phyloP scores from a whole-genome alignment of 495 filamentous ascomycete species.

The Chlorociboria aeruginascens region DNA sequence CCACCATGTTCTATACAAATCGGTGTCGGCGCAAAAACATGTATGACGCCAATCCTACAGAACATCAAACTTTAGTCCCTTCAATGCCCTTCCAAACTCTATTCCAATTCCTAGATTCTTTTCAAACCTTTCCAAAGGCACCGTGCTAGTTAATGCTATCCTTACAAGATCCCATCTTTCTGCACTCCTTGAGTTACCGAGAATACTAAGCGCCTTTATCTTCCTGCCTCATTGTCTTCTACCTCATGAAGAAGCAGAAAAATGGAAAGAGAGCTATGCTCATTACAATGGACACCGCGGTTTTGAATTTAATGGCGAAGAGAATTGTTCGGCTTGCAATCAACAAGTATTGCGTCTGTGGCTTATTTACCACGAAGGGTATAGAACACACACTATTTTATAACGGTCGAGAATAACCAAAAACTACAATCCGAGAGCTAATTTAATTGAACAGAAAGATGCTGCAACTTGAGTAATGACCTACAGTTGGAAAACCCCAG shows the following conservation, averaged over 20 bases:
- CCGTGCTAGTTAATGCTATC: no score
- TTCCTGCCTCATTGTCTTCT: constrained; percentile 39
- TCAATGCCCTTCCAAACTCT: no score
- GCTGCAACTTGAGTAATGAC: constrained; percentile 57
- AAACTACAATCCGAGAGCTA: constrained; percentile 48
- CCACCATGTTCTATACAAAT: no score
- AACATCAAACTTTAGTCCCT: no score
- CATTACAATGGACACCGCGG: constrained; percentile 43
- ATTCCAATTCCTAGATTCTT: no score
- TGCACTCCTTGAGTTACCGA: no score
- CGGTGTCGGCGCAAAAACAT: no score
- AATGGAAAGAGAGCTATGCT: constrained; percentile 49
- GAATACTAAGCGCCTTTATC: no score
- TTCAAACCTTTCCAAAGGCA: no score
- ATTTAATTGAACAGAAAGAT: constrained; percentile 48
- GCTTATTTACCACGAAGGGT: neutral
- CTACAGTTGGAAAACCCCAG: constrained; percentile 30
- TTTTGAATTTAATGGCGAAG: constrained; percentile 49
- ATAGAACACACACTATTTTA: constrained; percentile 27
- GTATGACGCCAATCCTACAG: no score
- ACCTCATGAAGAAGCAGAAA: constrained; percentile 41
- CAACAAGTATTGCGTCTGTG: constrained; percentile 35
- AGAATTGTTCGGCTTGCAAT: constrained; percentile 48
- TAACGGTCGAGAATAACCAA: constrained; percentile 64
- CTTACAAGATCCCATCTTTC: no score